Percentiles rank a stretch among this genome's conserved stretches.
These are phyloP conservation scores for Eucalyptus cladocalyx DNA, from an alignment of 345 rosid species.

Conservation along the genomic window DNA sequence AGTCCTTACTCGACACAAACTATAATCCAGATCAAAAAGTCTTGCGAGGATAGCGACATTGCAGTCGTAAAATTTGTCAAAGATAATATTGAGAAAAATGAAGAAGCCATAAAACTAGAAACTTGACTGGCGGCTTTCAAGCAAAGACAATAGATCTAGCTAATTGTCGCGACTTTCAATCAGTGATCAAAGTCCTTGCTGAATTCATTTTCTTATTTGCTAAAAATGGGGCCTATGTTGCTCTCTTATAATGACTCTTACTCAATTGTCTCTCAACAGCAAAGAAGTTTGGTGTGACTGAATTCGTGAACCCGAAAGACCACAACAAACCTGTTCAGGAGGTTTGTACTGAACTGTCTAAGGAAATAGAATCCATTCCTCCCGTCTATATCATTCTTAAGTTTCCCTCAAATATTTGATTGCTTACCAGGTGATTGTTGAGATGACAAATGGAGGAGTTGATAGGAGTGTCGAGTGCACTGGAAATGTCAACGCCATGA, in stretches of 20 bases:
- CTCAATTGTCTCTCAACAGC: neutral
- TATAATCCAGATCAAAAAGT: neutral
- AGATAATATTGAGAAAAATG: neutral
- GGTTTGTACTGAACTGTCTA: neutral
- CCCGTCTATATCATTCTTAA: neutral
- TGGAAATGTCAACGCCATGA: constrained; percentile 25
- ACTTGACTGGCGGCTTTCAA: neutral
- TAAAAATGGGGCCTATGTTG: neutral
- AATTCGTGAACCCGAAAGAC: constrained; percentile 22
- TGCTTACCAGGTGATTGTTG: constrained; percentile 20
- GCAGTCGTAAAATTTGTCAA: neutral
- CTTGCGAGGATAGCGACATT: neutral
- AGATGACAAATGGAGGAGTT: constrained; percentile 35
- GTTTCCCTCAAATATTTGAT: neutral
- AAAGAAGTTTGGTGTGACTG: constrained; percentile 30
- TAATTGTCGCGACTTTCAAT: neutral
- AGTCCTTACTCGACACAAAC: neutral
- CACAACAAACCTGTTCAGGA: constrained; percentile 20
- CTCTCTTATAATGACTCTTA: neutral
- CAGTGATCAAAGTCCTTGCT: neutral
- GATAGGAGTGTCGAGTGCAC: constrained; percentile 38
- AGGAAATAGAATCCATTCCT: neutral
- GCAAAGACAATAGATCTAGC: neutral
- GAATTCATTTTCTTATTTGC: neutral
- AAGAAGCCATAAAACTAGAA: neutral